Conservation (phyloP, 805 yeast species). For the Yamadazyma endophytica region DNA sequence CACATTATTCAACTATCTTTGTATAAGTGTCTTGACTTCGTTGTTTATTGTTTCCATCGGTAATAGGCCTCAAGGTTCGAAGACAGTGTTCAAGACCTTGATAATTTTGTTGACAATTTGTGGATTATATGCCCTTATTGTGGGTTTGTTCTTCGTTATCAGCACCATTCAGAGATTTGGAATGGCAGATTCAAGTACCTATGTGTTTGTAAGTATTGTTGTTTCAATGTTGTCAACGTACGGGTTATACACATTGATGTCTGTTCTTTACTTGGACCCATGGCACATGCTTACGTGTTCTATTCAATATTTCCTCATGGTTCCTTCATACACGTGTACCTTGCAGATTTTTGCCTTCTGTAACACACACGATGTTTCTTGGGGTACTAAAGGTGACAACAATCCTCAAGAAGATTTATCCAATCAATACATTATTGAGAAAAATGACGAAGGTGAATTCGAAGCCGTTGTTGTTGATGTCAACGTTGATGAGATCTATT, state of each 20-base stretch:
- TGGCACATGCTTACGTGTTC: slow-evolving; percentile 94
- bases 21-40: slow-evolving; percentile 79
- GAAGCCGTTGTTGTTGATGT: slow-evolving; percentile 80
- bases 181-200: slow-evolving; percentile 37
- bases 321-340: slow-evolving; percentile 90
- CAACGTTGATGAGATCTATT: slow-evolving; percentile 80
- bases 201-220: slow-evolving; percentile 68
- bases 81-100: slow-evolving; percentile 65
- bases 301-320: slow-evolving; percentile 78
- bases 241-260: slow-evolving; percentile 80
- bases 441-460: slow-evolving; percentile 71
- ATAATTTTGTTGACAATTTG: slow-evolving; percentile 73
- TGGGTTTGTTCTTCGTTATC: slow-evolving; percentile 78
- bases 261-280: slow-evolving; percentile 85
- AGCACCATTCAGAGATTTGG: slow-evolving; percentile 43
- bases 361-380: slow-evolving; percentile 95
- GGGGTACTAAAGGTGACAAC: slow-evolving; percentile 98
- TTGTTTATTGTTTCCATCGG: slow-evolving; percentile 93
- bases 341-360: slow-evolving; percentile 95
- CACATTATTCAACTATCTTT: slow-evolving; percentile 79
- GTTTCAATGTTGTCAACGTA: slow-evolving; percentile 86
- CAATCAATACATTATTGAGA: slow-evolving; percentile 78
- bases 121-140: slow-evolving; percentile 73
- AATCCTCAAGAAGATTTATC: slow-evolving; percentile 57
- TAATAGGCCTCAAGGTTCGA: slow-evolving; percentile 95